Conservation (phyloP, 23 red algal species). For the Cyanidioschyzon merolae region DNA sequence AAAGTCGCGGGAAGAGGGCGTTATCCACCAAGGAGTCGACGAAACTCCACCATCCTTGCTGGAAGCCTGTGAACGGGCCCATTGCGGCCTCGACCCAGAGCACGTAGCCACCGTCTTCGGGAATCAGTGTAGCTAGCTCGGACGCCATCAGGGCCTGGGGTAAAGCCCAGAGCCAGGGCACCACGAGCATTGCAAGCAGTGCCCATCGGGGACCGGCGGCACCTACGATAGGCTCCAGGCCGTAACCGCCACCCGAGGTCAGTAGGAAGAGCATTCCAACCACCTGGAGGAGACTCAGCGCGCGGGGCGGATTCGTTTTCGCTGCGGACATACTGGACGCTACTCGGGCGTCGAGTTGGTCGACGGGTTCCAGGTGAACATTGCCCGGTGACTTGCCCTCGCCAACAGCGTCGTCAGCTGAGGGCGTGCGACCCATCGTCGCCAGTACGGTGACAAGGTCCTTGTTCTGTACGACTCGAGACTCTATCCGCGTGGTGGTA, state of each 20-base stretch:
- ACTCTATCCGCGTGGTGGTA: no score
- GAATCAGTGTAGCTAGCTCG: conserved; percentile 22
- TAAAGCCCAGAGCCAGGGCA: conserved; percentile 27
- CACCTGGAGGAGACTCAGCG: conserved; percentile 17
- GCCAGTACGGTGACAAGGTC: no score
- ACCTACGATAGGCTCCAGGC: conserved; percentile 27
- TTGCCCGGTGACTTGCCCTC: no score
- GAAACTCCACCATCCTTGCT: conserved; percentile 28
- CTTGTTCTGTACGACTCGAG: no score
- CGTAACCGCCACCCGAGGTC: conserved; percentile 30
- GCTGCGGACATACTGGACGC: background rate
- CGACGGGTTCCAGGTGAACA: no score
- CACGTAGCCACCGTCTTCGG: conserved; percentile 25
- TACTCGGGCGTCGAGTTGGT: background rate
- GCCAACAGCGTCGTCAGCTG: no score
- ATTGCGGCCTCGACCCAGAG: conserved; percentile 30
- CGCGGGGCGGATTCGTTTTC: background rate
- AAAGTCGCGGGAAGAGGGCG: conserved; percentile 26
- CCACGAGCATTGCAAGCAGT: background rate
- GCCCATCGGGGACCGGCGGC: conserved; percentile 20
- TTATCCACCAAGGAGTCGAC: conserved; percentile 24
- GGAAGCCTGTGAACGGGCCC: conserved; percentile 23
- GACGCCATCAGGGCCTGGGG: conserved; percentile 32
- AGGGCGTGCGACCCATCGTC: no score
- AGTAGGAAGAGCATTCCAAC: conserved; percentile 21